These are phyloP conservation scores for Cocos nucifera DNA, from an alignment of 176 grass and related monocot genomes.

Conservation along the genomic window DNA sequence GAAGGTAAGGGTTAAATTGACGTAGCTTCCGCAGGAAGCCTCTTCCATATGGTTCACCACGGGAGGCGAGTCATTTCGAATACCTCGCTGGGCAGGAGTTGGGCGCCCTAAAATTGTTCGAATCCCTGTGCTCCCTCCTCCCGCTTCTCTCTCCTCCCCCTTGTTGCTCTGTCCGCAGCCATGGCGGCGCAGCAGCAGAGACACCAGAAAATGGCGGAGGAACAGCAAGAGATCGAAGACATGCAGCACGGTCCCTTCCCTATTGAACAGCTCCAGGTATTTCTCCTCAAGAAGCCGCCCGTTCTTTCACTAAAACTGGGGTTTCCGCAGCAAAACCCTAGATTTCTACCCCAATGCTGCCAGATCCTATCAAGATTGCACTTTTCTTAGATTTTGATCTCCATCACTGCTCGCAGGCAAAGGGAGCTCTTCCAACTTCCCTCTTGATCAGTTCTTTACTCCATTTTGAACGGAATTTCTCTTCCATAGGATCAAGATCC, in stretches of 20 bases:
- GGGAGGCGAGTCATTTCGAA: too few species aligned
- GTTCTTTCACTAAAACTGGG: conserved; percentile 24
- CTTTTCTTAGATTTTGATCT: conserved; percentile 16
- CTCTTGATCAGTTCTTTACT: background rate
- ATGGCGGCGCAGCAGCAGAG: conserved; percentile 22
- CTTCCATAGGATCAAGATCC: too few species aligned
- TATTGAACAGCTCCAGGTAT: conserved; percentile 57
- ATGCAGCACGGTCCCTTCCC: conserved; percentile 31
- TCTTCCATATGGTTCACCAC: too few species aligned
- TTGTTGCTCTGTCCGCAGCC: background rate
- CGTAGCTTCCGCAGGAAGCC: too few species aligned
- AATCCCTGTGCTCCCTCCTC: too few species aligned
- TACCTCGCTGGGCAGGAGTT: too few species aligned
- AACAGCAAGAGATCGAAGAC: conserved; percentile 11
- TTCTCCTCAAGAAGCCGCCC: background rate
- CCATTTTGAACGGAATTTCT: too few species aligned
- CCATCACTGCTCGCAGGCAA: background rate
- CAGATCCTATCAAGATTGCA: conserved; percentile 7
- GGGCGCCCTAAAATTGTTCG: too few species aligned
- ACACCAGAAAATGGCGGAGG: background rate
- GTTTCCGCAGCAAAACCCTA: background rate
- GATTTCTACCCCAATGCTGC: background rate
- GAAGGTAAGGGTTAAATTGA: too few species aligned
- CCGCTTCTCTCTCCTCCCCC: too few species aligned
- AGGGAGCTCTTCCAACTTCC: background rate